Evolutionary conservation across 768 basidiomycete genomes (phyloP).

Genomic region (Lactifluus piperatus): DNA sequence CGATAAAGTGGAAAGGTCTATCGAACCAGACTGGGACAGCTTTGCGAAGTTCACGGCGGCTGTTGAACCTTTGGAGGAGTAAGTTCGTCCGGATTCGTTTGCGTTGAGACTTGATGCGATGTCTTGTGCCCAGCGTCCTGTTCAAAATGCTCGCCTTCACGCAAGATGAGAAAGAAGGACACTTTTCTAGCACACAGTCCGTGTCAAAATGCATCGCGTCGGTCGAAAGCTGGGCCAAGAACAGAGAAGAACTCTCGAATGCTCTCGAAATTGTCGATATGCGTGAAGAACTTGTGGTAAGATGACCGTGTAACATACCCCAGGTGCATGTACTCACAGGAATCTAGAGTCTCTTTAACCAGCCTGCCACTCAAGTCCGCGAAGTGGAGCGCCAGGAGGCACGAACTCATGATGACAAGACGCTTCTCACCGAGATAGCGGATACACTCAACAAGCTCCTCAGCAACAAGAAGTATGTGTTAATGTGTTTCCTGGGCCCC

Average conservation of each 20-base stretch:
- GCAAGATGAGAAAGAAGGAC: constrained; percentile 8
- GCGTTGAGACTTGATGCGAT: neutral
- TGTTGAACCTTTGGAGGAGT: constrained; percentile 21
- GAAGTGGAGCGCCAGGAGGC: constrained; percentile 1
- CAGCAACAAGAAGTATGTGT: neutral
- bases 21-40: constrained; percentile 12
- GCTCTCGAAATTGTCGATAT: constrained; percentile 1
- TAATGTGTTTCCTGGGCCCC: neutral
- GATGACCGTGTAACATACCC: neutral
- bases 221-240: neutral
- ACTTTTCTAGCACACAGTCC: neutral
- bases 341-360: neutral
- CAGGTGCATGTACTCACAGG: neutral
- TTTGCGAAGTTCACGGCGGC: constrained; percentile 17
- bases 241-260: neutral
- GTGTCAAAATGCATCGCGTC: neutral
- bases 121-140: neutral
- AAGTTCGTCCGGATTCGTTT: neutral
- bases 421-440: constrained; percentile 1
- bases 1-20: constrained; percentile 2
- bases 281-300: neutral
- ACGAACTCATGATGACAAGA: constrained; percentile 2
- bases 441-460: neutral
- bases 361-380: neutral
- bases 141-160: constrained; percentile 5